Conservation (phyloP, 306 rosid genomes). For the Vigna mungo region DNA sequence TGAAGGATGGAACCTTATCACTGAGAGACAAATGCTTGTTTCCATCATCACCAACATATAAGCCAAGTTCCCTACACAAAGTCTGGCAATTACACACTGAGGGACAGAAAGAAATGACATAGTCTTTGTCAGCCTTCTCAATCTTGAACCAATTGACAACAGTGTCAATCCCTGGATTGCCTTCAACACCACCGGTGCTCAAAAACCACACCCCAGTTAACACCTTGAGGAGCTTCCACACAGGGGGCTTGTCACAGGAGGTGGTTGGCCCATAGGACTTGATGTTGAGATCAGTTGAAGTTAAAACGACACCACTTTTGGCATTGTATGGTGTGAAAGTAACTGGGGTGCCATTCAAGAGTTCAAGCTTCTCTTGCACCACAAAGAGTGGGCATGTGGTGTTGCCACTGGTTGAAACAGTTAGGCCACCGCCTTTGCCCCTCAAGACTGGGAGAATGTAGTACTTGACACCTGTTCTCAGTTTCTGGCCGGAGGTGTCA, state of each 20-base stretch:
- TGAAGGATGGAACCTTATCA: conserved; percentile 47
- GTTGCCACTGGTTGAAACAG: conserved; percentile 35
- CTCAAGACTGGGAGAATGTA: conserved; percentile 54
- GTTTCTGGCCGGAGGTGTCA: conserved; percentile 51
- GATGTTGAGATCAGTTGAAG: conserved; percentile 66
- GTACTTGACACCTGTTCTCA: conserved; percentile 51
- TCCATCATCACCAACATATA: conserved; percentile 34
- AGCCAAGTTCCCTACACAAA: conserved; percentile 55
- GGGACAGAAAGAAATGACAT: conserved; percentile 66
- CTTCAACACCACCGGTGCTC: conserved; percentile 56
- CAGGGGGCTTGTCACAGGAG: conserved; percentile 44
- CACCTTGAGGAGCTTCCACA: conserved; percentile 59
- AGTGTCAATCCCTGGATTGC: conserved; percentile 55
- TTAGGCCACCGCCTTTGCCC: conserved; percentile 52
- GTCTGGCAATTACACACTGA: conserved; percentile 61
- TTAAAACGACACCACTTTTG: conserved; percentile 39
- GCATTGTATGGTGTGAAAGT: conserved; percentile 51
- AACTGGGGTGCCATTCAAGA: conserved; percentile 47
- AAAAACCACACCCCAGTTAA: conserved; percentile 53
- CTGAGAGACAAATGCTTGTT: conserved; percentile 48
- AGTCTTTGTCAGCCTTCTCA: conserved; percentile 56
- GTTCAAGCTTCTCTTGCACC: conserved; percentile 54
- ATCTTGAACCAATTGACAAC: conserved; percentile 69
- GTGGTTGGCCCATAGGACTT: conserved; percentile 38
- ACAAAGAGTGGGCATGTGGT: conserved; percentile 57